A percentile compares a stretch with the other conserved stretches of the same genome.
Evolutionary conservation across 1,284 basidiomycete species (phyloP).

Genomic region (Wolfiporia cocos): DNA sequence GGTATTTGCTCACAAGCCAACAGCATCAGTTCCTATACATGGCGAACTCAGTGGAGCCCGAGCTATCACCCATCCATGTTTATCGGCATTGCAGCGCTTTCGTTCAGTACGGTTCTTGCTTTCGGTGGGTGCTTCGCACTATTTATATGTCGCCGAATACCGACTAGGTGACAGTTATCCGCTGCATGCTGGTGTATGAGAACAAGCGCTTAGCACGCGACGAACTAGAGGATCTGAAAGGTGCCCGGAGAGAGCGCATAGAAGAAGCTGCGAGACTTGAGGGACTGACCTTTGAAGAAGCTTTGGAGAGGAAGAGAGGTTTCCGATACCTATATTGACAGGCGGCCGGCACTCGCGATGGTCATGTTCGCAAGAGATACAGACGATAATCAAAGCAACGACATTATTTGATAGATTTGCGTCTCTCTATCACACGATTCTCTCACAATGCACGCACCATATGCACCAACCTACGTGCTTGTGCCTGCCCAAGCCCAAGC

Average conservation of each 20-base stretch:
- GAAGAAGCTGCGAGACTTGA: conserved; percentile 32
- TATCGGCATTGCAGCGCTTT: conserved; percentile 26
- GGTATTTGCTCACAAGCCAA: neutral
- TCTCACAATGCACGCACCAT: too few relatives aligned
- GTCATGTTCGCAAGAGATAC: too few relatives aligned
- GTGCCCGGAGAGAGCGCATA: conserved; percentile 27
- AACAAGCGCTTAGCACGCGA: conserved; percentile 31
- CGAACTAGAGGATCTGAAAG: conserved; percentile 26
- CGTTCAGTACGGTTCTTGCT: conserved; percentile 22
- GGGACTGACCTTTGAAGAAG: conserved; percentile 32
- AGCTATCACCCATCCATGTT: conserved; percentile 32
- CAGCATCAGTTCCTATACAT: conserved; percentile 32
- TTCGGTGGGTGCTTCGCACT: too few relatives aligned
- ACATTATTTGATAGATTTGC: too few relatives aligned
- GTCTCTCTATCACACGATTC: too few relatives aligned
- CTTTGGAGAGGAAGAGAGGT: conserved; percentile 29
- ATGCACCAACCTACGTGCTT: too few relatives aligned
- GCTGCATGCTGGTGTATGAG: conserved; percentile 26
- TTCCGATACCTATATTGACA: conserved; percentile 38
- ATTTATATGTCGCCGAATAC: too few relatives aligned
- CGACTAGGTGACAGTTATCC: conserved; percentile 7
- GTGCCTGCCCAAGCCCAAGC: too few relatives aligned
- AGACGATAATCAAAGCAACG: too few relatives aligned
- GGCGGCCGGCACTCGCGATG: too few relatives aligned
- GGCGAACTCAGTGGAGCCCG: conserved; percentile 31